Evolutionary conservation across 2,329 filamentous ascomycete species (phyloP), one percentile per base, ranked within the genome.

Genomic region (Phyllosticta citriasiana): DNA sequence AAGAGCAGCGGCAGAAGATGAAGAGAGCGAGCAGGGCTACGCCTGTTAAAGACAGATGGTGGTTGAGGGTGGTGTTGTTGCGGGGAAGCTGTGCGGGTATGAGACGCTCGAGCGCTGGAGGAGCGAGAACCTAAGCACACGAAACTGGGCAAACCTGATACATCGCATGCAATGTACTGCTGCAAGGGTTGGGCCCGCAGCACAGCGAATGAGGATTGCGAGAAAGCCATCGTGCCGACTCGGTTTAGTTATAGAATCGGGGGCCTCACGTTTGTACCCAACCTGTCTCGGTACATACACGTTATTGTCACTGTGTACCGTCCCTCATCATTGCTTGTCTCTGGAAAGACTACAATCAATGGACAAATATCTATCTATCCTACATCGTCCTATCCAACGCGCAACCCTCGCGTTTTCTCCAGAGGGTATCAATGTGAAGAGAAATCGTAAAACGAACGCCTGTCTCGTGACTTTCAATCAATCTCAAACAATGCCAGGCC

Each of bases 361-460:
- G 14, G 33, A 16, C 4, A 30, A 14, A 40, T 16, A 14, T 40
- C 33, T 16, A 14, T 40, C 33, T 40, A 40, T 40, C 33, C 33
- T 40, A 40, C 33, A 40, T 22, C 19, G 19, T 22, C 19, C 19
- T 22, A 22, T 40, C 33, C 33, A 40, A 40, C 33, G 33, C 33
- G 33, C 33, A 40, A 40, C 33, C 33, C 33, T 55, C 53, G 30
- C 53, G 53, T 53, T 33, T 47, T 51, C 35, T 55, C 53, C 33
- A 55, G 55, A 60, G 58, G 58, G 58, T 60, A 60, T 60, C 58
- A 55, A 60, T 40, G 33, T n/a, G 24, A 33, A 60, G 30, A 52
- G 35, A 60, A 60, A 55, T 55, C 51, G 58, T 40, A 55, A 60
- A 22, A 60, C 58, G 58, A 60, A 60, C 58, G 58, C 58, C 58